Evolutionary conservation across 768 basidiomycete species (phyloP), one percentile per base, ranked within the genome.

Genomic region (Pleurotus tuoliensis): DNA sequence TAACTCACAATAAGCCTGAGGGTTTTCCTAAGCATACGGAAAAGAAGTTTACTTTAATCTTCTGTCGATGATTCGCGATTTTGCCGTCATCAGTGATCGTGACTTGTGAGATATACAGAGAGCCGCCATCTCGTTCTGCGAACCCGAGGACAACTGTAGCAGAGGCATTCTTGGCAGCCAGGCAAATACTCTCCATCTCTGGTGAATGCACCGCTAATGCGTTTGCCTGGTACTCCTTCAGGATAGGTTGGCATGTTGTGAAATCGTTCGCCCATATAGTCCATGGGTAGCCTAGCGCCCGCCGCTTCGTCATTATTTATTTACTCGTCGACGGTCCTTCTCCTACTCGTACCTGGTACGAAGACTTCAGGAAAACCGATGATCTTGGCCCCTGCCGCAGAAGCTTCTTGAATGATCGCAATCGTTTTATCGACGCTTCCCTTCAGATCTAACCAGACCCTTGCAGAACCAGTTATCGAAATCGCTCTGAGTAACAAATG

Each of bases 311-410:
- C 15, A 13, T 16, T 4, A 44, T 7, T 11, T 5, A 9, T 1
- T n/a, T 25, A 25, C 9, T 34, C 9, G 9, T 9, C 11, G 1
- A 11, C 9, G 30, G 30, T 9, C 3, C 3, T 30, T 30, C 30
- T 34, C 9, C 30, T 34, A 13, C 46, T 45, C 37, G 15, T 46
- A 61, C 67, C 67, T 43, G 68, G 66, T 16, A 69, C 64, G 58
- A 66, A 69, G 25, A 67, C 64, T 54, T 69, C 68, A 1, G 67
- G 67, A 39, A 69, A 69, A 3, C 67, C 68, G 22, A 69, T 67
- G 18, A 69, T 64, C 55, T 69, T 68, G 15, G 68, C 68, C 22
- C 67, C 68, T 7, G 66, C 51, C 2, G 60, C 55, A 8, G 67
- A 63, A 4, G 68, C 68, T 39, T 69, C 67, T 12, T 59, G 49